Conservation (phyloP, 2,329 filamentous ascomycete species). For the Ophidiomyces ophidiicola region DNA sequence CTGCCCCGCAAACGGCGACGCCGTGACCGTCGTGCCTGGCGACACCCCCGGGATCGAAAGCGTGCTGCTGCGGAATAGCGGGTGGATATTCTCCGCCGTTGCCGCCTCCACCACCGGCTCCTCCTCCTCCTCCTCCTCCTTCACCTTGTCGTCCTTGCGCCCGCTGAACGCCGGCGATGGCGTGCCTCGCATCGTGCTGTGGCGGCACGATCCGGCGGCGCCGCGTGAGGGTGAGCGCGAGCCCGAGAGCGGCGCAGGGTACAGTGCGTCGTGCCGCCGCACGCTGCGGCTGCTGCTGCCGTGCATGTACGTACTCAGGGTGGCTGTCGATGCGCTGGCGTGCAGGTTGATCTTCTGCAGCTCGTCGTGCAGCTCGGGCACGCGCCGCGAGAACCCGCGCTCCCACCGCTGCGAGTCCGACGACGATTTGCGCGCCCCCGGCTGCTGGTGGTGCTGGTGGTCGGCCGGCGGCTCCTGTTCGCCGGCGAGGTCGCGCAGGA, state of each 20-base stretch:
- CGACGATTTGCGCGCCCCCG: constrained; percentile 4
- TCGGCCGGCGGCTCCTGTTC: background rate
- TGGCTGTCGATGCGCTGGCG: background rate
- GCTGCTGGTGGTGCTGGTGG: background rate
- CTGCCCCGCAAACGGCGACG: constrained; percentile 10
- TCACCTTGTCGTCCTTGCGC: too few relatives aligned
- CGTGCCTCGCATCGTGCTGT: too few relatives aligned
- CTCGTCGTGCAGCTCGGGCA: constrained; percentile 9
- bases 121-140: too few relatives aligned
- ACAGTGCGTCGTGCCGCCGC: background rate
- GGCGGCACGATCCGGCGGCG: too few relatives aligned
- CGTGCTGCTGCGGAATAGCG: constrained; percentile 12
- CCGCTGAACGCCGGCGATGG: too few relatives aligned
- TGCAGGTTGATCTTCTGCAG: constrained; percentile 4
- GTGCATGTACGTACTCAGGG: too few relatives aligned
- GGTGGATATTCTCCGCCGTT: constrained; percentile 8
- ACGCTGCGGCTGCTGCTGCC: background rate
- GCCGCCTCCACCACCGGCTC: too few relatives aligned
- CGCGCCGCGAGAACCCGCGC: constrained; percentile 3
- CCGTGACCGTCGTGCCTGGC: constrained; percentile 9
- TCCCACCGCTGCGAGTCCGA: constrained; percentile 3
- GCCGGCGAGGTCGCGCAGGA: background rate
- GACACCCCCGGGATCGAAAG: constrained; percentile 1
- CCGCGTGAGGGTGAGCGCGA: too few relatives aligned
- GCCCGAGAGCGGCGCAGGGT: background rate